These are phyloP conservation scores for Naegleria gruberi DNA, from an alignment of 208 protist genomes.

Conservation along the genomic window DNA sequence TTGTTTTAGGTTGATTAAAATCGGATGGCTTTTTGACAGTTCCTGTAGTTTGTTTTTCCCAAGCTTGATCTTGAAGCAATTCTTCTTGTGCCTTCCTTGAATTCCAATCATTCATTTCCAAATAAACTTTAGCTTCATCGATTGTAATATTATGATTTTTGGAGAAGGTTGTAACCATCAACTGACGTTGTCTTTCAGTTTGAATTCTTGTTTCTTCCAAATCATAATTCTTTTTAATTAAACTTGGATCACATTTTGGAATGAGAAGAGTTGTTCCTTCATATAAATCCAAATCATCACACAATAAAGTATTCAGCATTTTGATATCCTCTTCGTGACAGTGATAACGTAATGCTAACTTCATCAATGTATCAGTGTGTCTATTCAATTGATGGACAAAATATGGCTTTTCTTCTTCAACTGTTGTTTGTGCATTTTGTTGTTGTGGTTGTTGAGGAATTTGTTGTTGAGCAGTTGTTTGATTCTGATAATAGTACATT, in stretches of 20 bases:
- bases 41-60: neutral
- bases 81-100: neutral
- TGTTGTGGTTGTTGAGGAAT: too few species aligned
- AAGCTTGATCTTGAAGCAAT: neutral
- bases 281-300: neutral
- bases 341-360: neutral
- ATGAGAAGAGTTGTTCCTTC: neutral
- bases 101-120: neutral
- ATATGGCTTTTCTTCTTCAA: neutral
- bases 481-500: too few species aligned
- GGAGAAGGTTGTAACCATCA: neutral
- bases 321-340: neutral
- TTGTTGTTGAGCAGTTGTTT: too few species aligned
- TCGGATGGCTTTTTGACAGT: neutral
- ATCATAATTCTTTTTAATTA: neutral
- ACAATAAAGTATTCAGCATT: neutral
- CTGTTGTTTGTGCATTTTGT: neutral
- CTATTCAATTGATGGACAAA: neutral
- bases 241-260: neutral
- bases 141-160: neutral
- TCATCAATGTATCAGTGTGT: neutral
- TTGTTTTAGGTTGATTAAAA: too few species aligned
- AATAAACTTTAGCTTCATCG: neutral
- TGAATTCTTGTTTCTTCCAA: neutral
- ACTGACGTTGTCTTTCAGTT: neutral